Percentiles rank a stretch among this genome's conserved stretches.
Evolutionary conservation across 1,284 basidiomycete species (phyloP).

Genomic region (Sporisorium graminicola): DNA sequence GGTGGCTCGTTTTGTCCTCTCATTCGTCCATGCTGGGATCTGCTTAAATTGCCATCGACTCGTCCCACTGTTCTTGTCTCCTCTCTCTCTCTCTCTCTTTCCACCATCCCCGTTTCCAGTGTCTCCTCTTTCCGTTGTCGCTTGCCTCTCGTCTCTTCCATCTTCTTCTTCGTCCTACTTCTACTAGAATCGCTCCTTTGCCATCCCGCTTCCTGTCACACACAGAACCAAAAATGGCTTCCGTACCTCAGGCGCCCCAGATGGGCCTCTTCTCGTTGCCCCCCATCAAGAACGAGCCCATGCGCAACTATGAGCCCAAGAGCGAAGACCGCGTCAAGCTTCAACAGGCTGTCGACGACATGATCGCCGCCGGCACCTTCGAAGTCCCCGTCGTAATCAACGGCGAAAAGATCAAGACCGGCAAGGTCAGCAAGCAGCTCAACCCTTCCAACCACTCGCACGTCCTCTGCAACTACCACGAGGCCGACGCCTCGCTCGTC

Average conservation of each 20-base stretch:
- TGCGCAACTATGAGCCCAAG: conserved; percentile 80
- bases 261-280: conserved; percentile 60
- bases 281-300: conserved; percentile 65
- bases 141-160: neutral
- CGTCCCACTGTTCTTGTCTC: neutral
- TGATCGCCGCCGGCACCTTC: conserved; percentile 85
- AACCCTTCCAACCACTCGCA: conserved; percentile 74
- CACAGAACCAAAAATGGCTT: conserved; percentile 34
- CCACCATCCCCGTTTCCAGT: neutral
- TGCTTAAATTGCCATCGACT: conserved; percentile 4
- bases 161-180: conserved; percentile 1
- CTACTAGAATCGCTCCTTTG: neutral
- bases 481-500: conserved; percentile 80
- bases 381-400: conserved; percentile 93
- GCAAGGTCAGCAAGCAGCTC: conserved; percentile 74
- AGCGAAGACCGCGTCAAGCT: conserved; percentile 84
- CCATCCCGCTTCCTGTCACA: neutral
- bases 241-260: conserved; percentile 51
- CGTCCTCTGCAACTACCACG: conserved; percentile 87
- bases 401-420: conserved; percentile 87
- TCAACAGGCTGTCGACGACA: conserved; percentile 80
- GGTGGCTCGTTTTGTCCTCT: neutral
- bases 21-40: neutral
- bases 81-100: neutral
- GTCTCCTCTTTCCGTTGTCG: conserved; percentile 7